These are phyloP conservation scores for Epichloe scottii DNA, from an alignment of 2,329 filamentous ascomycete genomes.

Conservation along the genomic window DNA sequence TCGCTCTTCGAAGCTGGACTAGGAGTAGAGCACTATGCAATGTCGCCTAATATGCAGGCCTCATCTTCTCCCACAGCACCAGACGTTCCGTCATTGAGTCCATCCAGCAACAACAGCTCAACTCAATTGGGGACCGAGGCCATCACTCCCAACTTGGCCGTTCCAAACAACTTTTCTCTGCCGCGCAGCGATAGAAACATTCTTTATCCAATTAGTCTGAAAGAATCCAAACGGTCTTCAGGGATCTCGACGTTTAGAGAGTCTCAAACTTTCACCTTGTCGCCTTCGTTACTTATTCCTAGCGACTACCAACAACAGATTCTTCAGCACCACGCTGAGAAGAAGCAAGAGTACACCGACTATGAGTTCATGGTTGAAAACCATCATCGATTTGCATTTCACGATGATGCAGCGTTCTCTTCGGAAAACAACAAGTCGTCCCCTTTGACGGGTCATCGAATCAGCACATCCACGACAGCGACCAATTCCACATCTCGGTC, in stretches of 20 bases:
- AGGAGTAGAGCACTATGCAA: constrained; percentile 9
- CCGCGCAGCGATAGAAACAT: constrained; percentile 27
- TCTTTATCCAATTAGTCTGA: constrained; percentile 14
- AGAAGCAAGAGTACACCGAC: constrained; percentile 16
- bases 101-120: constrained; percentile 27
- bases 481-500: constrained; percentile 36
- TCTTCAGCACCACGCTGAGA: constrained; percentile 21
- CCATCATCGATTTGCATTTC: constrained; percentile 7
- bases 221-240: constrained; percentile 30
- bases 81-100: constrained; percentile 37
- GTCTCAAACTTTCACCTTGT: constrained; percentile 45
- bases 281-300: constrained; percentile 50
- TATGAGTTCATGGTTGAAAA: constrained; percentile 16
- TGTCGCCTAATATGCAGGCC: constrained; percentile 12
- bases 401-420: constrained; percentile 9
- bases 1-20: constrained; percentile 14
- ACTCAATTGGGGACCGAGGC: constrained; percentile 31
- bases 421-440: constrained; percentile 9
- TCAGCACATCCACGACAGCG: constrained; percentile 42
- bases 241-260: constrained; percentile 44
- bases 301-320: constrained; percentile 45
- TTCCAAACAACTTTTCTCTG: constrained; percentile 39
- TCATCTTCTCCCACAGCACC: constrained; percentile 16
- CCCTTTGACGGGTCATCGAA: constrained; percentile 26
- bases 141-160: constrained; percentile 27